These are phyloP conservation scores for Vanilla planifolia DNA, from an alignment of 106 monocot genomes.

Conservation along the genomic window DNA sequence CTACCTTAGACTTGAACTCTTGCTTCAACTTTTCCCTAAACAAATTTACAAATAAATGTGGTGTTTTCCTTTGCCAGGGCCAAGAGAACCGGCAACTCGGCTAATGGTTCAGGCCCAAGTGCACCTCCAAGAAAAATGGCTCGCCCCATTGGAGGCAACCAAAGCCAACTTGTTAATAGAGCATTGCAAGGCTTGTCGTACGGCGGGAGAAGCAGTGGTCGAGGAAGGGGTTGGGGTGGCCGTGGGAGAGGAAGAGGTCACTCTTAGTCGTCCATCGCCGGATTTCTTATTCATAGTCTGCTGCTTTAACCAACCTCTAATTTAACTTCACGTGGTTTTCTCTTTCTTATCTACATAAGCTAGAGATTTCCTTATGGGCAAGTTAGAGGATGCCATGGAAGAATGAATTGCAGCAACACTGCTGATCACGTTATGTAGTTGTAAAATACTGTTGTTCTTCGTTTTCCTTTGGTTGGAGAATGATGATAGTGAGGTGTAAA, in stretches of 20 bases:
- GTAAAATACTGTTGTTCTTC: too few relatives aligned
- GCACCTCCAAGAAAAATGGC: conserved; percentile 36
- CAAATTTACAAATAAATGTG: neutral
- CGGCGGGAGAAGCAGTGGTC: conserved; percentile 55
- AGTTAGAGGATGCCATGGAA: too few relatives aligned
- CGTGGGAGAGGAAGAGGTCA: conserved; percentile 72
- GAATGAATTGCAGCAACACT: too few relatives aligned
- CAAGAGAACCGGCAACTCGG: conserved; percentile 30
- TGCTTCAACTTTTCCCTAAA: neutral
- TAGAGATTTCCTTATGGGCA: too few relatives aligned
- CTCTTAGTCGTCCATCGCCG: conserved; percentile 27
- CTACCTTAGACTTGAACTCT: neutral
- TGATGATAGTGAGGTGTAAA: too few relatives aligned
- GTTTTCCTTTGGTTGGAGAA: too few relatives aligned
- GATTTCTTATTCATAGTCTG: too few relatives aligned
- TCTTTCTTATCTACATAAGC: too few relatives aligned
- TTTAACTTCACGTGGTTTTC: too few relatives aligned
- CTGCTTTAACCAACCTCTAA: too few relatives aligned
- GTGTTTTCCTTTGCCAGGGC: conserved; percentile 26
- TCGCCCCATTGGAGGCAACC: conserved; percentile 29
- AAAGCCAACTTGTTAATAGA: conserved; percentile 76
- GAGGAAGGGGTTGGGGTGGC: conserved; percentile 53
- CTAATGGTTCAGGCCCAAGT: conserved; percentile 34
- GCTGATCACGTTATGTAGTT: too few relatives aligned
- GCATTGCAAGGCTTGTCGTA: conserved; percentile 79